These are phyloP conservation scores for Rhizopogon sp. DNA, from an alignment of 768 basidiomycete genomes.

Conservation along the genomic window DNA sequence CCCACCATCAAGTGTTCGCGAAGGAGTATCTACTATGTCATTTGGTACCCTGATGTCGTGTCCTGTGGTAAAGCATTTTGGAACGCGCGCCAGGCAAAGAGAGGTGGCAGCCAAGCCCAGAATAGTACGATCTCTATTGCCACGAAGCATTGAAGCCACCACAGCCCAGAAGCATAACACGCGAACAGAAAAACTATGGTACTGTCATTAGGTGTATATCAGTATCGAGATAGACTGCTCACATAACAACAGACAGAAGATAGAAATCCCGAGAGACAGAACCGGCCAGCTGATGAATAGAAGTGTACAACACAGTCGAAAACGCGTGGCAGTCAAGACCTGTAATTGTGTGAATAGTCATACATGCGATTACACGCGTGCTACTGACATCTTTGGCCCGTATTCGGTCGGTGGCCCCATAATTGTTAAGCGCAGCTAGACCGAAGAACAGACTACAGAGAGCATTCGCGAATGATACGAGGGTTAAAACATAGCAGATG, in stretches of 20 bases:
- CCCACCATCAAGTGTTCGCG: no score
- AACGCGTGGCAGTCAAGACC: not conserved
- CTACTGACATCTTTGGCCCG: not conserved
- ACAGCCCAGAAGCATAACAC: not conserved
- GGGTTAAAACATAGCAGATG: not conserved
- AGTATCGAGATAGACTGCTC: not conserved
- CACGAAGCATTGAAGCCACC: not conserved
- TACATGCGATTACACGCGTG: not conserved
- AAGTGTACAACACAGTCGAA: not conserved
- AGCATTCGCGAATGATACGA: slow-evolving; percentile 1
- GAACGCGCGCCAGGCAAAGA: no score
- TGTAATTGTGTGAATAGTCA: not conserved
- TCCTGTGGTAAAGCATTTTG: no score
- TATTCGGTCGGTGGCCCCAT: not conserved
- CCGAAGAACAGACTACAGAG: not conserved
- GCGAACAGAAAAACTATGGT: not conserved
- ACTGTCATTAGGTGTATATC: not conserved
- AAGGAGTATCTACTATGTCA: no score
- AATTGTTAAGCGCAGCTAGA: not conserved
- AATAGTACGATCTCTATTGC: not conserved
- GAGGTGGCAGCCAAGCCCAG: no score
- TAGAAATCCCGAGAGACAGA: not conserved
- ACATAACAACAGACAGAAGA: not conserved
- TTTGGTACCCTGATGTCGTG: no score
- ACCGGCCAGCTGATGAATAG: not conserved